A percentile compares a stretch with the other conserved stretches of the same genome.
Evolutionary conservation across 441 rosid species (phyloP).

Genomic region (Metrosideros polymorpha): DNA sequence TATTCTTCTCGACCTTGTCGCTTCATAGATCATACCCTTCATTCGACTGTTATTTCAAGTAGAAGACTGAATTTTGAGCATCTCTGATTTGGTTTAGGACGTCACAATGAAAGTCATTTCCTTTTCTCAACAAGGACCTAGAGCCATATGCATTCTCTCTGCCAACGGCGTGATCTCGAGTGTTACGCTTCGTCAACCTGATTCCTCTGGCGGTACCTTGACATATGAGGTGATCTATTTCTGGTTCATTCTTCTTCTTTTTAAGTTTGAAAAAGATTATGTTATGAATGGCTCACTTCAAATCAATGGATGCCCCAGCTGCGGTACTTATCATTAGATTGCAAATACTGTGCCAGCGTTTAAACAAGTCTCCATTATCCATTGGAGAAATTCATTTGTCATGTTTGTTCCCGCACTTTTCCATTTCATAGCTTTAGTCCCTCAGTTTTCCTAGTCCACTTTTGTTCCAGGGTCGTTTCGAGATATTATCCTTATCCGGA

Average conservation of each 20-base stretch:
- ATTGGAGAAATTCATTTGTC: not conserved
- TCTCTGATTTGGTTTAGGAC: conserved; percentile 24
- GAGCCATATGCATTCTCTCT: conserved; percentile 56
- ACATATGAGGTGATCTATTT: conserved; percentile 46
- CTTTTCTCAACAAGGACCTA: conserved; percentile 74
- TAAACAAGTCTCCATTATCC: not conserved
- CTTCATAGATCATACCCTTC: not conserved
- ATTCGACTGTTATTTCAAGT: not conserved
- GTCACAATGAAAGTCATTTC: conserved; percentile 65
- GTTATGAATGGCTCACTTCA: not conserved
- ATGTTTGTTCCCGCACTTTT: not conserved
- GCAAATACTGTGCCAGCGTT: not conserved
- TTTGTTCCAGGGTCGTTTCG: conserved; percentile 57
- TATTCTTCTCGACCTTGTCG: not conserved
- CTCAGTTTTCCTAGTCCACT: not conserved
- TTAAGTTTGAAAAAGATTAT: not conserved
- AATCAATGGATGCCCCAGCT: not conserved
- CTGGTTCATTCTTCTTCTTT: not conserved
- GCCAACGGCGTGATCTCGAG: conserved; percentile 64
- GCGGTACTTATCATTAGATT: not conserved
- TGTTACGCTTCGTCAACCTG: conserved; percentile 69
- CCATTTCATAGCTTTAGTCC: not conserved
- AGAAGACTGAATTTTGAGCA: not conserved
- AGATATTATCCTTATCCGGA: conserved; percentile 56
- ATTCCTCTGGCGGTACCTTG: conserved; percentile 67